Conservation (phyloP, 257 asterid genomes). For the Nicotiana knightiana region DNA sequence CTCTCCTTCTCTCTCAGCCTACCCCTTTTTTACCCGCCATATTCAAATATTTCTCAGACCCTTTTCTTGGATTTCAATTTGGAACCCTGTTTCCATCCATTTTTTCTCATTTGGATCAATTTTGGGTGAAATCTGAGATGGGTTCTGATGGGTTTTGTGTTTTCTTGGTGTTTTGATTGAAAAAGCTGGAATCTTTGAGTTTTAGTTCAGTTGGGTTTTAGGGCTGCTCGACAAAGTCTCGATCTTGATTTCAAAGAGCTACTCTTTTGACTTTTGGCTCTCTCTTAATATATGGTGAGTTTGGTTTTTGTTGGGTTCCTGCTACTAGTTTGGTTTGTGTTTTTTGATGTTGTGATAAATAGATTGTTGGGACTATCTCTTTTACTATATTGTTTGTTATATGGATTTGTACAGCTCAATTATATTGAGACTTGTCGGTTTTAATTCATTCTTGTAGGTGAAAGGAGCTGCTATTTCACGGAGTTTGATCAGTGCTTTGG, state of each 20-base stretch:
- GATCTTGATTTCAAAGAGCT: slow-evolving; percentile 20
- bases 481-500: slow-evolving; percentile 1
- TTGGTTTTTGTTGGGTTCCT: slow-evolving; percentile 6
- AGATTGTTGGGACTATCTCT: not conserved
- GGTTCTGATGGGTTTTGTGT: not conserved
- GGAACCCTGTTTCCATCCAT: not conserved
- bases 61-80: not conserved
- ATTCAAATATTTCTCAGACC: slow-evolving; percentile 19
- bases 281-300: not conserved
- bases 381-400: slow-evolving; percentile 6
- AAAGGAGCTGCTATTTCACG: not conserved
- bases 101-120: not conserved
- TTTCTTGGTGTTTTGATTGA: not conserved
- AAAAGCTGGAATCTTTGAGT: not conserved
- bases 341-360: not conserved
- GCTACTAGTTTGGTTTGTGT: not conserved
- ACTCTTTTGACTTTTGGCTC: slow-evolving; percentile 3
- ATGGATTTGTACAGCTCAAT: not conserved
- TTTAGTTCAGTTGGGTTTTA: not conserved
- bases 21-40: slow-evolving; percentile 32
- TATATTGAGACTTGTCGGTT: slow-evolving; percentile 8
- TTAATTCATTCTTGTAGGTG: slow-evolving; percentile 3
- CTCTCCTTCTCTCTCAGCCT: slow-evolving; percentile 3
- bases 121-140: not conserved
- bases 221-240: slow-evolving; percentile 14